Conservation (phyloP, 2,329 filamentous ascomycete genomes). For the Dactylellina sp. region DNA sequence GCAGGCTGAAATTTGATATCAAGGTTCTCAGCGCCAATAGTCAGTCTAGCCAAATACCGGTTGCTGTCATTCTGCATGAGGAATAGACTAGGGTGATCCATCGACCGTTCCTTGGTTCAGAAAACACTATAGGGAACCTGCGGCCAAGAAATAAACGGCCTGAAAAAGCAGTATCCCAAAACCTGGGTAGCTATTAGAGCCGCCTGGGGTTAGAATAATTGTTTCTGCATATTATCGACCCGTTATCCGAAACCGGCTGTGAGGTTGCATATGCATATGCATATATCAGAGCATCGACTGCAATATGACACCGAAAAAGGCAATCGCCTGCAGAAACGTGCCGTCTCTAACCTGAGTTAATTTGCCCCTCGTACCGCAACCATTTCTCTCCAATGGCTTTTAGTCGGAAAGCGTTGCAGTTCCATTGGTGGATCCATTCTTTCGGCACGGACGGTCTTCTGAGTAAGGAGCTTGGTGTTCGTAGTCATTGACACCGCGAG, state of each 20-base stretch:
- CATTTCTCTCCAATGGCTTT: background rate
- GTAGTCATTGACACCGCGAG: background rate
- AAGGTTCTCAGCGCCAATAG: background rate
- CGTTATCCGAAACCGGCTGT: slow-evolving; percentile 3
- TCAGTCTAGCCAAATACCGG: background rate
- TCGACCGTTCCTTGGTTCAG: background rate
- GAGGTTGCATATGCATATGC: slow-evolving; percentile 5
- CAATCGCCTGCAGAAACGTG: slow-evolving; percentile 15
- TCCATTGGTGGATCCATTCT: background rate
- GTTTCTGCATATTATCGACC: background rate
- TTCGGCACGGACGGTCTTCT: background rate
- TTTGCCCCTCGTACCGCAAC: slow-evolving; percentile 5
- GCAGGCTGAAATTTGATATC: slow-evolving; percentile 10
- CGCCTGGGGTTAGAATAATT: background rate
- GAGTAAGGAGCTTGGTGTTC: background rate
- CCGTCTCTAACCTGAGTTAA: slow-evolving; percentile 1
- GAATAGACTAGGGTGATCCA: background rate
- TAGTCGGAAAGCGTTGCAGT: background rate
- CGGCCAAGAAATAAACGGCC: background rate
- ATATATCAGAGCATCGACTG: background rate
- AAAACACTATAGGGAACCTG: background rate
- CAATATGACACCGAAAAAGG: background rate
- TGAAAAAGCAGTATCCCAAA: background rate
- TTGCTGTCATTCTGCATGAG: background rate
- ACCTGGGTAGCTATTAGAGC: background rate